Evolutionary conservation across 805 yeast genomes (phyloP).

Genomic region (Kazachstania taianensis): DNA sequence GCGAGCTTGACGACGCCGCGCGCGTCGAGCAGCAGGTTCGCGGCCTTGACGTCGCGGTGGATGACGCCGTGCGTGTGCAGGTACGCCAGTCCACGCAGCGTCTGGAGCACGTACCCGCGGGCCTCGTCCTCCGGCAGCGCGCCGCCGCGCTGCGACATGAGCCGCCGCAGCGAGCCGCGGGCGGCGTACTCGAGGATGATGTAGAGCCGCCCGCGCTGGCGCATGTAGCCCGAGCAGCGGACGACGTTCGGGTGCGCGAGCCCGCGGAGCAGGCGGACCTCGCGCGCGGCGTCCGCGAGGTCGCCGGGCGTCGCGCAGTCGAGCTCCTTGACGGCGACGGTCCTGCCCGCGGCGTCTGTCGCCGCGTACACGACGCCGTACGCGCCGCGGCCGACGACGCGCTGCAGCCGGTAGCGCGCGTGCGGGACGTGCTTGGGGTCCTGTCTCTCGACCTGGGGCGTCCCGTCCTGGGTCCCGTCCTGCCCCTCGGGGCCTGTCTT

Average conservation of each 20-base stretch:
- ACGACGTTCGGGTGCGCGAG: constrained; percentile 85
- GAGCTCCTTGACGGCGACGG: constrained; percentile 75
- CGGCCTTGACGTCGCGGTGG: constrained; percentile 91
- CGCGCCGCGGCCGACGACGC: constrained; percentile 81
- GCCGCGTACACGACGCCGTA: constrained; percentile 82
- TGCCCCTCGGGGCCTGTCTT: not conserved
- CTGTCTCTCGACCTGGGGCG: not conserved
- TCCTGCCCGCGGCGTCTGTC: constrained; percentile 49
- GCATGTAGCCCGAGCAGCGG: constrained; percentile 82
- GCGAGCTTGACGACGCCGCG: constrained; percentile 77
- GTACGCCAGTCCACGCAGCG: constrained; percentile 59
- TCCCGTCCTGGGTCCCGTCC: not conserved
- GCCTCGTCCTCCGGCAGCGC: constrained; percentile 52
- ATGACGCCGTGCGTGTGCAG: constrained; percentile 71
- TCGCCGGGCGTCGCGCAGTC: constrained; percentile 62
- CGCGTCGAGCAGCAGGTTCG: constrained; percentile 65
- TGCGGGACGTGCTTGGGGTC: too few species aligned
- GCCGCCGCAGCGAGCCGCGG: constrained; percentile 51
- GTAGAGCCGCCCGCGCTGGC: constrained; percentile 54
- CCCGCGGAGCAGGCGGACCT: constrained; percentile 65
- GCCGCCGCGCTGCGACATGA: constrained; percentile 23
- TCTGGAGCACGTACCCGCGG: constrained; percentile 54
- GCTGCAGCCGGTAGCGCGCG: constrained; percentile 41
- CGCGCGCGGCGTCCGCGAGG: constrained; percentile 47
- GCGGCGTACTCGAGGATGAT: constrained; percentile 70